A percentile compares a stretch with the other conserved stretches of the same genome.
phyloP scores from a whole-genome alignment of 2,329 filamentous ascomycete species.

The Pseudogymnoascus sp. region DNA sequence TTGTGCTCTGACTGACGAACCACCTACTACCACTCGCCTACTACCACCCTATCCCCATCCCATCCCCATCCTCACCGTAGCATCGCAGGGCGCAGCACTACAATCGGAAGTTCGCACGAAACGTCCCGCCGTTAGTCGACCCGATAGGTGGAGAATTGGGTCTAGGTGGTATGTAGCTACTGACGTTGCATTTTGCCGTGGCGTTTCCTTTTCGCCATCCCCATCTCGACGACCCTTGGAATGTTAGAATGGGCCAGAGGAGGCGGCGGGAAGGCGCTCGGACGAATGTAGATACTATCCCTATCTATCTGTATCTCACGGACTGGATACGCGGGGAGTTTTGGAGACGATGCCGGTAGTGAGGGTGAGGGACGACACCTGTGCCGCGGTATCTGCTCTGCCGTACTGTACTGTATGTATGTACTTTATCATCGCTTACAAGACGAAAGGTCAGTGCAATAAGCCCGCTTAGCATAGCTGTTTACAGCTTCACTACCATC shows the following conservation, averaged over 20 bases:
- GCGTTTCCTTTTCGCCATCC: not conserved
- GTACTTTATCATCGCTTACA: not conserved
- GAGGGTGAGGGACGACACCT: not conserved
- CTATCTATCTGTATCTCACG: not conserved
- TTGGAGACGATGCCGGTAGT: not conserved
- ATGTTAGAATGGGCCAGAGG: too few relatives aligned
- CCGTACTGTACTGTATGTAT: not conserved
- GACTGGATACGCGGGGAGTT: not conserved
- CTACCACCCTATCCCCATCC: not conserved
- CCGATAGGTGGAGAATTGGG: not conserved
- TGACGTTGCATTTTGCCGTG: not conserved
- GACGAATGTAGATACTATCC: not conserved
- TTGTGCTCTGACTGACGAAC: too few relatives aligned
- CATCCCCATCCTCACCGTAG: not conserved
- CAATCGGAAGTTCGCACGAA: too few relatives aligned
- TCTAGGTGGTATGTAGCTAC: not conserved
- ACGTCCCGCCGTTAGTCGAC: not conserved
- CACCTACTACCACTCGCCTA: too few relatives aligned
- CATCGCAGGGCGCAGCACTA: not conserved
- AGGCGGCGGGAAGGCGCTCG: not conserved
- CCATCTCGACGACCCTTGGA: too few relatives aligned
- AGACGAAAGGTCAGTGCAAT: not conserved
- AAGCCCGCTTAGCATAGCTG: not conserved
- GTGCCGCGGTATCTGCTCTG: not conserved
- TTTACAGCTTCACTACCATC: not conserved